These are phyloP conservation scores for Cladosporium cucumerinum DNA, from an alignment of 2,329 filamentous ascomycete species.

Conservation along the genomic window DNA sequence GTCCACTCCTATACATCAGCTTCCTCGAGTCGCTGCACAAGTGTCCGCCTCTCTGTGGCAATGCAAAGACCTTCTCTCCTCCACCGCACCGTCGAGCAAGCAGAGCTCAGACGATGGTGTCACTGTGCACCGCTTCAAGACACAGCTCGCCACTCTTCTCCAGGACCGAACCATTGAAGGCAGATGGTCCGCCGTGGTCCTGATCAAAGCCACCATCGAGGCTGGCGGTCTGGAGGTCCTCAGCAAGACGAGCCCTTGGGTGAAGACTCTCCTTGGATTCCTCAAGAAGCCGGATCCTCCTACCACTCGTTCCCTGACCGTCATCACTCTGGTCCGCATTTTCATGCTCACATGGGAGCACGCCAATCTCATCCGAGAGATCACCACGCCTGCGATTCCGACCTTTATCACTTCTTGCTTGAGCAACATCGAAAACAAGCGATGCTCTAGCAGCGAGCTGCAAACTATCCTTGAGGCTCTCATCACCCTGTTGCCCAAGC, in stretches of 20 bases:
- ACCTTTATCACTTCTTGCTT: constrained; percentile 71
- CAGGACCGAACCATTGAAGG: constrained; percentile 72
- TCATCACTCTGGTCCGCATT: constrained; percentile 77
- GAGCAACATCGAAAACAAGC: constrained; percentile 52
- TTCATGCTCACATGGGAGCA: constrained; percentile 79
- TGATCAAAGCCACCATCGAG: constrained; percentile 79
- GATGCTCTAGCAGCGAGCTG: constrained; percentile 38
- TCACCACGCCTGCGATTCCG: constrained; percentile 78
- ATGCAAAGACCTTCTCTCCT: constrained; percentile 60
- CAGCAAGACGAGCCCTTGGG: constrained; percentile 70
- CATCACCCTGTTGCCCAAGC: constrained; percentile 68
- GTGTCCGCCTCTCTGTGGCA: constrained; percentile 57
- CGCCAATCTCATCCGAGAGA: constrained; percentile 78
- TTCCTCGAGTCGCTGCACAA: constrained; percentile 69
- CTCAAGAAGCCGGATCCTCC: constrained; percentile 76
- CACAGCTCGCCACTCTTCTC: constrained; percentile 71
- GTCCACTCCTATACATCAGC: constrained; percentile 66
- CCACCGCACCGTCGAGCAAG: constrained; percentile 53
- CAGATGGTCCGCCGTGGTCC: constrained; percentile 71
- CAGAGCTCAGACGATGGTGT: constrained; percentile 64
- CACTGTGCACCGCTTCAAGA: constrained; percentile 79
- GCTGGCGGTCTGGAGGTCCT: constrained; percentile 81
- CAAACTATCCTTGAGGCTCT: constrained; percentile 71
- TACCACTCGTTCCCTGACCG: constrained; percentile 70
- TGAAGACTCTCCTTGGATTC: constrained; percentile 69